Conservation (phyloP, 345 rosid genomes). For the Lumnitzera littorea region DNA sequence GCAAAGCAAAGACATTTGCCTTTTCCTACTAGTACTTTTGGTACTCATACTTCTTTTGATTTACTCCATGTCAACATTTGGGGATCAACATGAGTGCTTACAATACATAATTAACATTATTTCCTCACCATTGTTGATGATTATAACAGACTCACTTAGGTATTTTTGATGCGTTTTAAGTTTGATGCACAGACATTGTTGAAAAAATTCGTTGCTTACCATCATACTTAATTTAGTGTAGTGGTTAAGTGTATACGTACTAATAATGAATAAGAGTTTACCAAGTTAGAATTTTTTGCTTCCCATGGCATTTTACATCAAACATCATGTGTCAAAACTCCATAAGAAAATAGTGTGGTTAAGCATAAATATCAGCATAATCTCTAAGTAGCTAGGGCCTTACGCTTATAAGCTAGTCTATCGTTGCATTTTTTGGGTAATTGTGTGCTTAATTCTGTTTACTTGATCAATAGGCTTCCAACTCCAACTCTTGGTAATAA, state of each 20-base stretch:
- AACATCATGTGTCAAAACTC: not conserved
- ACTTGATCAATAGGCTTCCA: too few relatives aligned
- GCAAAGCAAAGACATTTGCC: too few relatives aligned
- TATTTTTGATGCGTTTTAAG: too few relatives aligned
- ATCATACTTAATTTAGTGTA: too few relatives aligned
- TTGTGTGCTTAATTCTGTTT: too few relatives aligned
- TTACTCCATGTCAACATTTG: not conserved
- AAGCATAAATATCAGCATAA: not conserved
- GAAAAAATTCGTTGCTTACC: too few relatives aligned
- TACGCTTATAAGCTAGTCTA: not conserved
- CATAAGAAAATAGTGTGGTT: not conserved
- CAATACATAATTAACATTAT: too few relatives aligned
- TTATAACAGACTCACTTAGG: too few relatives aligned
- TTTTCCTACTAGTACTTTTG: not conserved
- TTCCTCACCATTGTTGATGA: too few relatives aligned
- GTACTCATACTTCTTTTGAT: not conserved
- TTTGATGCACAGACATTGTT: too few relatives aligned
- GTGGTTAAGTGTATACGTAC: not conserved
- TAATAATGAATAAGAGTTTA: not conserved
- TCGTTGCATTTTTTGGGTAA: not conserved
- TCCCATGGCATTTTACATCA: not conserved
- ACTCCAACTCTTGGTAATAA: too few relatives aligned
- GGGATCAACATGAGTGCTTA: not conserved
- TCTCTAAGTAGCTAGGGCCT: not conserved
- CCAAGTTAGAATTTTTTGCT: too few relatives aligned